These are phyloP conservation scores for Trichoderma gamsii DNA, from an alignment of 495 filamentous ascomycete genomes.

Conservation along the genomic window DNA sequence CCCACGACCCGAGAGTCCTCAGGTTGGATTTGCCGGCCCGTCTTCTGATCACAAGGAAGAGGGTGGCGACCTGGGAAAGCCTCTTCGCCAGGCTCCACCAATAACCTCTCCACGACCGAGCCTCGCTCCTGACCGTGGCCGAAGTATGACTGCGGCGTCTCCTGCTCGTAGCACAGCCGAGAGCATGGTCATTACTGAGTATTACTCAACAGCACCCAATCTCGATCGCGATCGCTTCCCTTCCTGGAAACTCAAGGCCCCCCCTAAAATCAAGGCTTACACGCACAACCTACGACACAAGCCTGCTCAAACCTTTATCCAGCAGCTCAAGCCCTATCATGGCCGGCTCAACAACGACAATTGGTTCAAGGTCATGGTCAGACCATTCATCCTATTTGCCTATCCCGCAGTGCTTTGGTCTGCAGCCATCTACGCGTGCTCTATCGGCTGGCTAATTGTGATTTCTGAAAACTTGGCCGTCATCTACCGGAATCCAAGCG, in stretches of 20 bases:
- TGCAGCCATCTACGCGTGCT: slow-evolving; percentile 75
- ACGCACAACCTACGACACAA: slow-evolving; percentile 52
- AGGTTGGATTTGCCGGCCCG: background rate
- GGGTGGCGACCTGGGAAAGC: background rate
- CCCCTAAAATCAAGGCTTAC: slow-evolving; percentile 40
- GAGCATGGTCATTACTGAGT: background rate
- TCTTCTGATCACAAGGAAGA: background rate
- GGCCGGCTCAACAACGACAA: slow-evolving; percentile 71
- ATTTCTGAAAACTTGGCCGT: slow-evolving; percentile 79
- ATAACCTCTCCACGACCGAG: background rate
- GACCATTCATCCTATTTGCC: slow-evolving; percentile 78
- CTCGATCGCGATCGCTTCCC: slow-evolving; percentile 24
- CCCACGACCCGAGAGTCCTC: background rate
- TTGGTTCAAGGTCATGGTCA: slow-evolving; percentile 68
- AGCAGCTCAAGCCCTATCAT: slow-evolving; percentile 66
- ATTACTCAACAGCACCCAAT: slow-evolving; percentile 4
- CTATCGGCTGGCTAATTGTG: slow-evolving; percentile 91
- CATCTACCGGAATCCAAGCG: slow-evolving; percentile 59
- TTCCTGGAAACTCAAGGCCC: slow-evolving; percentile 24
- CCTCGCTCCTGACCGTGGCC: background rate
- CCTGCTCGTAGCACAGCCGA: background rate
- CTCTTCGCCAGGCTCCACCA: background rate
- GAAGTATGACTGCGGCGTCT: background rate
- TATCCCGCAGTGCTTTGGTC: slow-evolving; percentile 94
- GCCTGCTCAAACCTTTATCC: slow-evolving; percentile 60